phyloP scores from a whole-genome alignment of 768 basidiomycete genomes.

The Mrakia gelida region DNA sequence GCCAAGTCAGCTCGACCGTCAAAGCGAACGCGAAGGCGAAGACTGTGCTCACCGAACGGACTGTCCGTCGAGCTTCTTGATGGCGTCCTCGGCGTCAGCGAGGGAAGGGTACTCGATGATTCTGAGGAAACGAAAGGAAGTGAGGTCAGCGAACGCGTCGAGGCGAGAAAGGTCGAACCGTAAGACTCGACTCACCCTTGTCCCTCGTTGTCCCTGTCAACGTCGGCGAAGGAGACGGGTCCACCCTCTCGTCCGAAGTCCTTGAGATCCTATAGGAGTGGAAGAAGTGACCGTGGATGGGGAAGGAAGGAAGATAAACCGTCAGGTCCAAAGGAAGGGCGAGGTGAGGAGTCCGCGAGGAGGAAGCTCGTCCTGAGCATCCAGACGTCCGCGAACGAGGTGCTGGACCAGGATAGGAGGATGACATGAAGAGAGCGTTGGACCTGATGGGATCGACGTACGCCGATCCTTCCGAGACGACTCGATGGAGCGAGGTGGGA shows the following conservation, averaged over 20 bases:
- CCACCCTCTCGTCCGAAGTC: constrained; percentile 94
- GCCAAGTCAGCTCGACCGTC: constrained; percentile 50
- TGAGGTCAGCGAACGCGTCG: constrained; percentile 3
- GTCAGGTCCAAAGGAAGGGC: neutral
- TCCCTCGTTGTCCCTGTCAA: constrained; percentile 77
- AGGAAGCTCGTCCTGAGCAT: neutral
- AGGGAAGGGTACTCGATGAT: constrained; percentile 83
- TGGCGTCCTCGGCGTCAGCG: constrained; percentile 90
- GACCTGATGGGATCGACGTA: neutral
- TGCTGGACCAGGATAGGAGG: neutral
- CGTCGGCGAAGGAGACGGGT: constrained; percentile 88
- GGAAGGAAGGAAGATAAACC: neutral
- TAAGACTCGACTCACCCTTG: constrained; percentile 67
- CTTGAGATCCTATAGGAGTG: constrained; percentile 73
- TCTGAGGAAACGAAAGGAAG: constrained; percentile 47
- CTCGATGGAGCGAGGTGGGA: neutral
- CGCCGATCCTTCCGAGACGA: constrained; percentile 1
- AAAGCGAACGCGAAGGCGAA: constrained; percentile 25
- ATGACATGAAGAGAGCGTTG: neutral
- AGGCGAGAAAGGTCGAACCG: neutral
- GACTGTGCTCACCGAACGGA: constrained; percentile 70
- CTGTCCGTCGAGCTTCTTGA: constrained; percentile 81
- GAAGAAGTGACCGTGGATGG: neutral
- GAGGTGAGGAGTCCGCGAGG: neutral
- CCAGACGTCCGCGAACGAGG: neutral